phyloP scores from a whole-genome alignment of 2,329 filamentous ascomycete genomes.

The Calonectria pseudoreteaudii region DNA sequence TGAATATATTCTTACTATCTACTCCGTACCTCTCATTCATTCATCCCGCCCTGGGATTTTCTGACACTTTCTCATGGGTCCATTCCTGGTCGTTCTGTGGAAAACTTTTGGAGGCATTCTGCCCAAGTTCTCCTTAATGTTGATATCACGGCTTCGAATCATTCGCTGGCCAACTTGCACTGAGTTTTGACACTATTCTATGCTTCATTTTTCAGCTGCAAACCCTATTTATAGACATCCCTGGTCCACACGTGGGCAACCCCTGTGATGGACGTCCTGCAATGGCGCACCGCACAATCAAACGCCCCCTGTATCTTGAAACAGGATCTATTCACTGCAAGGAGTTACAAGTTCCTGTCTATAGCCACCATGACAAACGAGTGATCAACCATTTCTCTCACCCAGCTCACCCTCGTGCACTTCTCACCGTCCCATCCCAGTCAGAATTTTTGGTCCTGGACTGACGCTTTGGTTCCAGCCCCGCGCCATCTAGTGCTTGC shows the following conservation, averaged over 20 bases:
- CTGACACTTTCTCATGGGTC: constrained; percentile 11
- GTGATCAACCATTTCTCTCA: background rate
- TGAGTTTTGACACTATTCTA: background rate
- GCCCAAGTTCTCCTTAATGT: background rate
- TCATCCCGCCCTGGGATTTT: constrained; percentile 16
- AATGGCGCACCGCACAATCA: background rate
- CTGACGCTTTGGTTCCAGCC: background rate
- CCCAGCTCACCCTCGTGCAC: background rate
- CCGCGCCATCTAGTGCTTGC: constrained; percentile 24
- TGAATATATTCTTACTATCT: constrained; percentile 44
- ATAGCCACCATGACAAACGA: constrained; percentile 11
- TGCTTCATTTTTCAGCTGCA: background rate
- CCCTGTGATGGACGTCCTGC: background rate
- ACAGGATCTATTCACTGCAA: background rate
- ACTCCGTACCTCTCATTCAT: constrained; percentile 22
- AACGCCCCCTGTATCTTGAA: background rate
- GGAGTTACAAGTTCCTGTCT: constrained; percentile 3
- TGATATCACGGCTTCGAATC: background rate
- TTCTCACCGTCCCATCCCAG: background rate
- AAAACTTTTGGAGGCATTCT: background rate
- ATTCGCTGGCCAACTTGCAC: background rate
- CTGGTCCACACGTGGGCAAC: background rate
- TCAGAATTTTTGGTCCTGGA: background rate
- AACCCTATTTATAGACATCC: background rate
- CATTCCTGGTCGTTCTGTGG: constrained; percentile 3